Evolutionary conservation across 164 flowering plant genomes (phyloP).

Genomic region (Vitis cinerea): DNA sequence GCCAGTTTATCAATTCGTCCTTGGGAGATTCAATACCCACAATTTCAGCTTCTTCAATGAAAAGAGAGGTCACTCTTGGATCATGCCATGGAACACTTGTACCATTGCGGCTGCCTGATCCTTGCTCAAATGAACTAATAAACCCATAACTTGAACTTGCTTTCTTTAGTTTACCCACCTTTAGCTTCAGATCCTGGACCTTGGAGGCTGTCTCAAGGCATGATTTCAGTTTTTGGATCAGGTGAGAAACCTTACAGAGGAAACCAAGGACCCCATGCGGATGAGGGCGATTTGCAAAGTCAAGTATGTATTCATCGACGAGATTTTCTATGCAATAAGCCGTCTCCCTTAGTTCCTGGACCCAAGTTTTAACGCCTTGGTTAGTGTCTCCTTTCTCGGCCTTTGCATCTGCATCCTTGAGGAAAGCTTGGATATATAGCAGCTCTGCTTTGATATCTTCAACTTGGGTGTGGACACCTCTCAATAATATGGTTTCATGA

Average conservation of each 20-base stretch:
- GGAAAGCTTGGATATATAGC: slow-evolving; percentile 8
- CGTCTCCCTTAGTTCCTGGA: too few species aligned
- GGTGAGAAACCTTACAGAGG: neutral
- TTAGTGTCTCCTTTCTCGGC: too few species aligned
- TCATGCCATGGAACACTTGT: too few species aligned
- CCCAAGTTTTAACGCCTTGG: too few species aligned
- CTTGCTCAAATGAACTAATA: neutral
- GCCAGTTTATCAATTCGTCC: neutral
- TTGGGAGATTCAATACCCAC: slow-evolving; percentile 7
- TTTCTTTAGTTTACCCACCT: neutral
- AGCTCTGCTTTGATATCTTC: neutral
- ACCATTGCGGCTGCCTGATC: neutral
- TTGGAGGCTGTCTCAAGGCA: slow-evolving; percentile 1
- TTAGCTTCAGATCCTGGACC: slow-evolving; percentile 2
- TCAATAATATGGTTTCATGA: too few species aligned
- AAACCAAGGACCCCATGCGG: neutral
- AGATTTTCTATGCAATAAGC: too few species aligned
- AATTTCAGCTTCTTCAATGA: slow-evolving; percentile 11
- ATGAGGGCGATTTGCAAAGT: neutral
- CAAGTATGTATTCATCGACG: too few species aligned
- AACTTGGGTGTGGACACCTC: too few species aligned
- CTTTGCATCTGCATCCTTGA: too few species aligned
- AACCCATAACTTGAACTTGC: neutral
- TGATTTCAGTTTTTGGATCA: neutral
- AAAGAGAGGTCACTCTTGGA: neutral